Conservation (phyloP, 768 basidiomycete genomes). For the Mrakia blollopis region DNA sequence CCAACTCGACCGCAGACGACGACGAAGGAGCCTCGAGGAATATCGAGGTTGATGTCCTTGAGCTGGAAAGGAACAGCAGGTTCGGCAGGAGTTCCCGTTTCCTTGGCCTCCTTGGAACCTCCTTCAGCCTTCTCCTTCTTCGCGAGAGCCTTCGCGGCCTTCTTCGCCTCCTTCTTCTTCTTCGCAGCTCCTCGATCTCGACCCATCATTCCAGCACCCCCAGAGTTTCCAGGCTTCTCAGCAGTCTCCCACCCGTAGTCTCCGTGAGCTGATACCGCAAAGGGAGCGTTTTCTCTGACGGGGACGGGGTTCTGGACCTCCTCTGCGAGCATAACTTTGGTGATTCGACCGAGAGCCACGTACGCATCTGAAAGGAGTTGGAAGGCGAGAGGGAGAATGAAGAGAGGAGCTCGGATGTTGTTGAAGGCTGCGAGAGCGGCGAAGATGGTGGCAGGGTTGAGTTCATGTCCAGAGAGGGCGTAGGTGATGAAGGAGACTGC, state of each 20-base stretch:
- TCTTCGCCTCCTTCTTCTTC: constrained; percentile 11
- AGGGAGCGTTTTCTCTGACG: constrained; percentile 46
- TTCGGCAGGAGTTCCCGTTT: constrained; percentile 36
- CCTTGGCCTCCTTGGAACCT: constrained; percentile 34
- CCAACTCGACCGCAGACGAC: constrained; percentile 43
- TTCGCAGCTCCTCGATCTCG: constrained; percentile 35
- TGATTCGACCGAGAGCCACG: constrained; percentile 53
- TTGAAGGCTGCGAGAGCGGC: constrained; percentile 58
- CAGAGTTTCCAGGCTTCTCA: constrained; percentile 15
- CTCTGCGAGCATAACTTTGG: constrained; percentile 50
- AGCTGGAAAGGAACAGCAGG: constrained; percentile 51
- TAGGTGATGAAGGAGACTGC: constrained; percentile 56
- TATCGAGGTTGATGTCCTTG: constrained; percentile 45
- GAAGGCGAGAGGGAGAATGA: constrained; percentile 57
- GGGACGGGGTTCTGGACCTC: constrained; percentile 41
- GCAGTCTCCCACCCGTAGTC: constrained; percentile 39
- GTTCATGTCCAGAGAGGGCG: constrained; percentile 53
- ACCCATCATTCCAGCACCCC: neutral
- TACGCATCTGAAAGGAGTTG: constrained; percentile 52
- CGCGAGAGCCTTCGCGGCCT: constrained; percentile 20
- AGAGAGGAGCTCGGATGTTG: constrained; percentile 51
- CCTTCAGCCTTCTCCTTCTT: constrained; percentile 36
- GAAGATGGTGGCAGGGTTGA: constrained; percentile 57
- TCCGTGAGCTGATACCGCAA: constrained; percentile 47
- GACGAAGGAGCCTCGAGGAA: constrained; percentile 39